These are phyloP conservation scores for Kappamyces sp. DNA, from an alignment of 192 early-diverging fungal species.

Conservation along the genomic window DNA sequence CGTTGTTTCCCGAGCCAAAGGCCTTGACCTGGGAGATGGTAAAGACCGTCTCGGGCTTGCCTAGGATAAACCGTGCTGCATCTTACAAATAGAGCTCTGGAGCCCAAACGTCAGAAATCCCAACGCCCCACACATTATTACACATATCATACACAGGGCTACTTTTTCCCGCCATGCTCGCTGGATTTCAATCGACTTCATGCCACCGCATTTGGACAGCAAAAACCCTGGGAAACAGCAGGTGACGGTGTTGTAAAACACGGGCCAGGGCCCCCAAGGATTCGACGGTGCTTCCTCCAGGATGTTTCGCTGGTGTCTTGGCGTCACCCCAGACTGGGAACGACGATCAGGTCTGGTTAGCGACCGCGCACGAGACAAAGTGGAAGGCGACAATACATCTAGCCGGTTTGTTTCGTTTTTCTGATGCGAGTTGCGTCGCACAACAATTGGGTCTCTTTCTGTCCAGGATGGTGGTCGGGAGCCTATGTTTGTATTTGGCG, in stretches of 20 bases:
- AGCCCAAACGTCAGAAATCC: slow-evolving; percentile 48
- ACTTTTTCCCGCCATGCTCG: slow-evolving; percentile 98
- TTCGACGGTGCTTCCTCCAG: not conserved
- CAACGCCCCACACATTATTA: slow-evolving; percentile 56
- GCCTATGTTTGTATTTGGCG: too few species aligned
- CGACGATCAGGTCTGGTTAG: not conserved
- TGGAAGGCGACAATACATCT: not conserved
- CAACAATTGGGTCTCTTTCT: too few species aligned
- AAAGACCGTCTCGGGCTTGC: not conserved
- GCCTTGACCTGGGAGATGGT: not conserved
- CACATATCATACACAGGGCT: slow-evolving; percentile 80
- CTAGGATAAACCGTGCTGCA: slow-evolving; percentile 1
- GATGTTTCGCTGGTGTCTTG: not conserved
- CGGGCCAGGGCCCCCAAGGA: slow-evolving; percentile 59
- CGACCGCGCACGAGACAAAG: not conserved
- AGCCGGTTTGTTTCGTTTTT: too few species aligned
- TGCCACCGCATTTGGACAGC: slow-evolving; percentile 65
- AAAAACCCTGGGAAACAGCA: slow-evolving; percentile 78
- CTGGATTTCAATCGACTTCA: slow-evolving; percentile 65
- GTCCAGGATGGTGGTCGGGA: too few species aligned
- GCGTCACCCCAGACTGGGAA: not conserved
- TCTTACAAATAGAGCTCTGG: slow-evolving; percentile 15
- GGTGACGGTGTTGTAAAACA: slow-evolving; percentile 65
- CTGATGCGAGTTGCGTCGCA: too few species aligned
- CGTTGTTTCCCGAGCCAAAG: not conserved